Conservation (phyloP, 805 yeast genomes). For the Wickerhamomyces sydowiorum region DNA sequence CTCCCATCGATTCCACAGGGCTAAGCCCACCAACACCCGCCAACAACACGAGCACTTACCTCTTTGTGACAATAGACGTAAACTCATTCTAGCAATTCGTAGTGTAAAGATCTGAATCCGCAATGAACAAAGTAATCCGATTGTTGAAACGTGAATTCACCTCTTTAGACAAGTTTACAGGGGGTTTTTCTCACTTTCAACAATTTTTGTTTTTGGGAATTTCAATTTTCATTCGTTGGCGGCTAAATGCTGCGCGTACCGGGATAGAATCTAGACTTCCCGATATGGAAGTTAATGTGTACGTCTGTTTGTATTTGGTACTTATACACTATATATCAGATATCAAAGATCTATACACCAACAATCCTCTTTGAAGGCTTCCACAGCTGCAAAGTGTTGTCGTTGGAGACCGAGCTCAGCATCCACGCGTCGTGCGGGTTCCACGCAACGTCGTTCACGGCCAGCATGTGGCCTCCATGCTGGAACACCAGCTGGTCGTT, state of each 20-base stretch:
- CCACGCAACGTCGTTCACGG: conserved; percentile 84
- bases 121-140: too few species aligned
- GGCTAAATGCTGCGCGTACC: not conserved
- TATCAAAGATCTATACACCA: not conserved
- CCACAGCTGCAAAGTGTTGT: conserved; percentile 87
- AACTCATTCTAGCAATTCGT: conserved; percentile 4
- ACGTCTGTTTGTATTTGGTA: too few species aligned
- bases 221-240: conserved; percentile 9
- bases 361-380: conserved; percentile 40
- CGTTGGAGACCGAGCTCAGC: conserved; percentile 75
- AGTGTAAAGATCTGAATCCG: too few species aligned
- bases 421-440: conserved; percentile 64
- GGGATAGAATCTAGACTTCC: conserved; percentile 1
- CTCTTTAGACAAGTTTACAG: not conserved
- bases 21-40: too few species aligned
- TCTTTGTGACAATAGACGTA: conserved; percentile 6
- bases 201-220: conserved; percentile 2
- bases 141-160: too few species aligned
- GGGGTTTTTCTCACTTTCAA: conserved; percentile 1
- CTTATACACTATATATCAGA: too few species aligned
- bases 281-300: not conserved
- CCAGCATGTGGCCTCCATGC: conserved; percentile 86
- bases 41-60: conserved; percentile 1
- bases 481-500: conserved; percentile 41
- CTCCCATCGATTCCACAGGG: too few species aligned